phyloP scores from a whole-genome alignment of 805 yeast genomes.

The Yarrowia alimentaria region DNA sequence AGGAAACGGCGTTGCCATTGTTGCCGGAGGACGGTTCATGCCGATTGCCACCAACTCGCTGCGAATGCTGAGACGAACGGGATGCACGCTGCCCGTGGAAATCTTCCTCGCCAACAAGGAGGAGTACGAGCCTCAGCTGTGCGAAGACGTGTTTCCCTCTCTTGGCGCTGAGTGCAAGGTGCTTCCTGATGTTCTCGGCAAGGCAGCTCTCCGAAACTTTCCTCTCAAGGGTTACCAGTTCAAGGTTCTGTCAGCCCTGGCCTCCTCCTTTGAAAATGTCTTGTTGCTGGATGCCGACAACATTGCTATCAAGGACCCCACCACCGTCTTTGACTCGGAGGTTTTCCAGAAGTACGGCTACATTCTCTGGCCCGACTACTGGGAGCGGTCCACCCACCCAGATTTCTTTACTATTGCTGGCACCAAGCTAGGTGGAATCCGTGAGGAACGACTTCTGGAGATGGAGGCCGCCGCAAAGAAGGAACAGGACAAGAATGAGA shows the following conservation, averaged over 20 bases:
- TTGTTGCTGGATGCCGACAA: constrained; percentile 75
- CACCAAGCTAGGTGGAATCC: constrained; percentile 46
- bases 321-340: constrained; percentile 54
- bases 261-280: constrained; percentile 70
- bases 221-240: constrained; percentile 64
- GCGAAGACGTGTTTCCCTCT: constrained; percentile 60
- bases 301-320: constrained; percentile 65
- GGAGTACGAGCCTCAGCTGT: constrained; percentile 71
- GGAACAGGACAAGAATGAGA: too few species aligned
- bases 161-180: constrained; percentile 67
- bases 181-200: constrained; percentile 61
- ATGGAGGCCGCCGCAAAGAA: too few species aligned
- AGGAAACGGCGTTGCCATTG: constrained; percentile 60
- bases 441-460: too few species aligned
- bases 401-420: constrained; percentile 67
- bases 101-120: constrained; percentile 68
- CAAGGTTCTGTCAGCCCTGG: constrained; percentile 66
- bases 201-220: constrained; percentile 48
- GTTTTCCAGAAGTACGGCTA: constrained; percentile 54
- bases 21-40: constrained; percentile 78
- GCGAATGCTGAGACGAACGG: constrained; percentile 60
- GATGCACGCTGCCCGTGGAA: constrained; percentile 75
- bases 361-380: constrained; percentile 81
- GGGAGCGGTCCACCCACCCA: constrained; percentile 83
- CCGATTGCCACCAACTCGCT: constrained; percentile 68